Evolutionary conservation across 2,329 filamentous ascomycete genomes (phyloP).

Genomic region (Graphilbum ipis-grandicollis): DNA sequence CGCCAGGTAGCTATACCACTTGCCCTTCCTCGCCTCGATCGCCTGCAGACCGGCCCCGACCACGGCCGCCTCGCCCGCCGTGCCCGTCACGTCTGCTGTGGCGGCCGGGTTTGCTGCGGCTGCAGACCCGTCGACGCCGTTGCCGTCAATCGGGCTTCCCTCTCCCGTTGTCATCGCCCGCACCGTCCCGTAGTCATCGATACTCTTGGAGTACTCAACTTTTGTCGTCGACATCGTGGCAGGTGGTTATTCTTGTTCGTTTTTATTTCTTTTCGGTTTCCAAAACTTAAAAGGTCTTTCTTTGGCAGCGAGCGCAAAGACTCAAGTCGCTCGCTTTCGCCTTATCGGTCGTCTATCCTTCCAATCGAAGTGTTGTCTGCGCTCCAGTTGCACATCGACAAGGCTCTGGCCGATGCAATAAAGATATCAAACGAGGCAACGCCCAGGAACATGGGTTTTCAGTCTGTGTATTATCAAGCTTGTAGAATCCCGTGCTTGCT

Average conservation of each 20-base stretch:
- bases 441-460: background rate
- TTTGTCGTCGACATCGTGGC: slow-evolving; percentile 1
- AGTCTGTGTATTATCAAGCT: background rate
- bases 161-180: background rate
- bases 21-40: slow-evolving; percentile 33
- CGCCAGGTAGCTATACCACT: slow-evolving; percentile 58
- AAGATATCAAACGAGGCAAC: background rate
- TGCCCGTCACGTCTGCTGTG: too few species aligned
- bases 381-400: slow-evolving; percentile 14
- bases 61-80: slow-evolving; percentile 16
- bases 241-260: too few species aligned
- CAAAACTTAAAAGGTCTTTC: slow-evolving; percentile 42
- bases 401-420: slow-evolving; percentile 22
- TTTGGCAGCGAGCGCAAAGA: slow-evolving; percentile 47
- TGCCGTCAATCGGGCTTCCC: slow-evolving; percentile 1
- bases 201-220: background rate
- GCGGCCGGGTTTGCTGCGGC: too few species aligned
- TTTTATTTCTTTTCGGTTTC: too few species aligned
- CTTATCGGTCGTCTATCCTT: slow-evolving; percentile 16
- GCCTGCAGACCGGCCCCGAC: slow-evolving; percentile 34
- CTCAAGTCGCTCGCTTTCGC: slow-evolving; percentile 42
- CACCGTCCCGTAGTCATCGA: slow-evolving; percentile 1
- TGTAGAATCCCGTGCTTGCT: too few species aligned
- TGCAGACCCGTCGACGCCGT: slow-evolving; percentile 1
- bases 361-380: background rate